phyloP scores from a whole-genome alignment of 257 asterid species.

The Apocynum venetum region DNA sequence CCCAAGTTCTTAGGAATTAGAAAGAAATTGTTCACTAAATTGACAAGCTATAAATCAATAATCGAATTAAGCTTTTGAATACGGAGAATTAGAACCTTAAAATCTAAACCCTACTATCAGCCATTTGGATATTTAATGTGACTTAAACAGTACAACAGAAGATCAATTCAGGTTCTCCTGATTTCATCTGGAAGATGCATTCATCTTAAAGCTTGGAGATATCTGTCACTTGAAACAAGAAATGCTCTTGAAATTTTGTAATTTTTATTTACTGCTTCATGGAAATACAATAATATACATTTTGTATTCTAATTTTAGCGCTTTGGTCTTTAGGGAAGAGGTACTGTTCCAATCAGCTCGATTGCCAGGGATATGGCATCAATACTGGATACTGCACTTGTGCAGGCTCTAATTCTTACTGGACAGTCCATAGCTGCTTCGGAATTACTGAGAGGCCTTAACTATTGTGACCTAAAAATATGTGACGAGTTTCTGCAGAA shows the following conservation, averaged over 20 bases:
- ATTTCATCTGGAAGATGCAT: neutral
- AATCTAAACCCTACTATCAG: neutral
- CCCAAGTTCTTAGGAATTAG: neutral
- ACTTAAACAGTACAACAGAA: neutral
- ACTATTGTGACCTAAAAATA: slow-evolving; percentile 76
- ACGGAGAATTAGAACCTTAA: neutral
- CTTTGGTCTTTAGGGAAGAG: slow-evolving; percentile 52
- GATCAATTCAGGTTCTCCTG: neutral
- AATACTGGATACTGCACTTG: slow-evolving; percentile 81
- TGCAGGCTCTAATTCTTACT: slow-evolving; percentile 81
- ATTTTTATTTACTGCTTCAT: neutral
- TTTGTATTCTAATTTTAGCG: slow-evolving; percentile 15
- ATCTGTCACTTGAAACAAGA: neutral
- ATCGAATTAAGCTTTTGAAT: neutral
- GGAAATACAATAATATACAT: neutral
- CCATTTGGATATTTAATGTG: neutral
- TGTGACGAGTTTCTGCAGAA: slow-evolving; percentile 83
- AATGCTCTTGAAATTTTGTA: neutral
- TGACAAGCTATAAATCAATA: neutral
- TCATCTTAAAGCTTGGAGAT: neutral
- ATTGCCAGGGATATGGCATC: slow-evolving; percentile 96
- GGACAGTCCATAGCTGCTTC: slow-evolving; percentile 86
- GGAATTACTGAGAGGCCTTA: slow-evolving; percentile 74
- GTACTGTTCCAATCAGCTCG: slow-evolving; percentile 60
- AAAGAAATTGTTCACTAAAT: neutral